Conservation (phyloP, 2,329 filamentous ascomycete genomes). For the Lasiodiplodia sp. region DNA sequence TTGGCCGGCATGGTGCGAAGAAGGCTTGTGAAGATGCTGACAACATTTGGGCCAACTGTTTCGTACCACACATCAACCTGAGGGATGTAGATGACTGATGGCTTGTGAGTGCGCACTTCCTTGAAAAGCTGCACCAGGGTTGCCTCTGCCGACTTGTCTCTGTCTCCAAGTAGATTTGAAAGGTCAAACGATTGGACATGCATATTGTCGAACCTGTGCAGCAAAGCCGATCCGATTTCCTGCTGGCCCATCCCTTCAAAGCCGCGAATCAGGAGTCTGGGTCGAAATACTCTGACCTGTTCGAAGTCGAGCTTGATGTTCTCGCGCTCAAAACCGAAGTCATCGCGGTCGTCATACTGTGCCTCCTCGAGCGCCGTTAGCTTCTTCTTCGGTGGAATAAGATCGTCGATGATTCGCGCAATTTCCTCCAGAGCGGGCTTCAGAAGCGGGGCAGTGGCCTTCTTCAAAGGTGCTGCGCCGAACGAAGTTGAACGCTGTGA, state of each 20-base stretch:
- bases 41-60: slow-evolving; percentile 67
- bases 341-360: slow-evolving; percentile 85
- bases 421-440: slow-evolving; percentile 75
- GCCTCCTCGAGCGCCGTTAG: slow-evolving; percentile 92
- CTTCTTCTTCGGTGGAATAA: slow-evolving; percentile 85
- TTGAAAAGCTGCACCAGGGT: slow-evolving; percentile 89
- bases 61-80: slow-evolving; percentile 88
- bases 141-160: slow-evolving; percentile 81
- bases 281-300: slow-evolving; percentile 84
- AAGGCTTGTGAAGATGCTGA: slow-evolving; percentile 84
- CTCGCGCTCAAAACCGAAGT: slow-evolving; percentile 85
- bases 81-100: slow-evolving; percentile 93
- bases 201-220: slow-evolving; percentile 91
- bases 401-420: slow-evolving; percentile 71
- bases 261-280: slow-evolving; percentile 84
- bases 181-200: slow-evolving; percentile 96
- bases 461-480: slow-evolving; percentile 80
- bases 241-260: slow-evolving; percentile 89
- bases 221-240: slow-evolving; percentile 82
- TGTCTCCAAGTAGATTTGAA: slow-evolving; percentile 83
- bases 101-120: slow-evolving; percentile 92
- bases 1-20: slow-evolving; percentile 84
- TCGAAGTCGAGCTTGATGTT: slow-evolving; percentile 77
- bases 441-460: slow-evolving; percentile 81
- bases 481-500: slow-evolving; percentile 90